phyloP scores from a whole-genome alignment of 345 rosid species.

The Orychophragmus violaceus region DNA sequence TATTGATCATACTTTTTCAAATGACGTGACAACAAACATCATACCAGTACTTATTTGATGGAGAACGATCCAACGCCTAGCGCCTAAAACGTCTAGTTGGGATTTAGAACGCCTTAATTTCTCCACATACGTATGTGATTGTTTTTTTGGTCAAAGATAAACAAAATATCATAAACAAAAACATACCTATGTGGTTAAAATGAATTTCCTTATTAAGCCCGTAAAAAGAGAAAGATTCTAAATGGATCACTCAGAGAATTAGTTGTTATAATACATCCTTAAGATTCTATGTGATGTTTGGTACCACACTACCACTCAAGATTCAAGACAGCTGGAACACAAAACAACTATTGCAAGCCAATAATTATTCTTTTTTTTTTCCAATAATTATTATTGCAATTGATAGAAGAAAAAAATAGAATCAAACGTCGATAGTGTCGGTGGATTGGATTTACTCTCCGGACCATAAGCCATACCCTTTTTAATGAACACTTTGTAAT shows the following conservation, averaged over 20 bases:
- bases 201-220: not conserved
- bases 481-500: not conserved
- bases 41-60: not conserved
- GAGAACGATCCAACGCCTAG: no score
- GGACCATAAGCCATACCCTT: not conserved
- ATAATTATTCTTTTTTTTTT: not conserved
- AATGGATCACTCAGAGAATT: not conserved
- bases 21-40: not conserved
- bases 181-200: not conserved
- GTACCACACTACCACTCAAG: not conserved
- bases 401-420: not conserved
- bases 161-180: no score
- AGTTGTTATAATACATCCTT: no score
- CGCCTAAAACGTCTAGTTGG: no score
- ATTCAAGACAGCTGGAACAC: conserved; percentile 22
- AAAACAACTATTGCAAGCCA: not conserved
- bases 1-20: not conserved
- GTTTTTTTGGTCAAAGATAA: no score
- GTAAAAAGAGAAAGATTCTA: not conserved
- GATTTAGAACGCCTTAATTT: no score
- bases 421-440: conserved; percentile 17
- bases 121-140: no score
- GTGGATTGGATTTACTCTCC: conserved; percentile 12
- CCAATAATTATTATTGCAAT: not conserved
- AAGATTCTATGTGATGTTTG: no score